Evolutionary conservation across 1,284 basidiomycete species (phyloP), one percentile per base, ranked within the genome.

Genomic region (Irpex rosettiformis): DNA sequence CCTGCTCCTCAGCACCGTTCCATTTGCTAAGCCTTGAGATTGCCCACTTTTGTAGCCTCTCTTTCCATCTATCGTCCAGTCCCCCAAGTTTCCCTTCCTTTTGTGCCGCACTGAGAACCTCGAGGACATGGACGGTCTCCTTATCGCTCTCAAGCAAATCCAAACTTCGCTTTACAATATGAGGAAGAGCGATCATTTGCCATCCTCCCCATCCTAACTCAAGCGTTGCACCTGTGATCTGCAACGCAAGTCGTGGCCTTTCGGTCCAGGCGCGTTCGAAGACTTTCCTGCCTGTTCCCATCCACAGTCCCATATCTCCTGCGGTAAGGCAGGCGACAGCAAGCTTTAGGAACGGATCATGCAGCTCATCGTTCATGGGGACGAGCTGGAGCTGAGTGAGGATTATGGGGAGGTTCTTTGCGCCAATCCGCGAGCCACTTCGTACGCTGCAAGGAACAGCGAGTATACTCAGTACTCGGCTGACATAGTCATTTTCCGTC

Each of bases 161-260:
- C 1, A 75, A 71, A 0, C 81, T 81, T 33, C 75, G 73, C 65
- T 82, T 83, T 24, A 84, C 64, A 22, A 90, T 67, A 16, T 78
- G 70, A 1, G 88, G 85, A 1, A 85, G 67, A 22, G 81, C 85
- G 24, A 91, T 69, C 37, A 83, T 73, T 64, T 83, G 88, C 87
- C 89, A 91, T 1, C 88, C 89, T 30, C 82, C 82, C 88, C 89
- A 92, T 1, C 76, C 77, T 7, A 86, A 68, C 53, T 88, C 84
- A 1, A 83, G 78, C 6, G 91, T 76, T 2, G 79, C 73, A 1
- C 84, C 84, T 28, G 82, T 78, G 10, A 91, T 70, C 37, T 78
- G 77, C 13, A 84, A 64, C 0, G 79, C 82, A 61, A 88, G 83
- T 3, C 65, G 52, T 13, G 74, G 70, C 54, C 61, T 67, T 58